Evolutionary conservation across 495 filamentous ascomycete species (phyloP), one percentile per base, ranked within the genome.

Genomic region (Chaetomium cochliodes): DNA sequence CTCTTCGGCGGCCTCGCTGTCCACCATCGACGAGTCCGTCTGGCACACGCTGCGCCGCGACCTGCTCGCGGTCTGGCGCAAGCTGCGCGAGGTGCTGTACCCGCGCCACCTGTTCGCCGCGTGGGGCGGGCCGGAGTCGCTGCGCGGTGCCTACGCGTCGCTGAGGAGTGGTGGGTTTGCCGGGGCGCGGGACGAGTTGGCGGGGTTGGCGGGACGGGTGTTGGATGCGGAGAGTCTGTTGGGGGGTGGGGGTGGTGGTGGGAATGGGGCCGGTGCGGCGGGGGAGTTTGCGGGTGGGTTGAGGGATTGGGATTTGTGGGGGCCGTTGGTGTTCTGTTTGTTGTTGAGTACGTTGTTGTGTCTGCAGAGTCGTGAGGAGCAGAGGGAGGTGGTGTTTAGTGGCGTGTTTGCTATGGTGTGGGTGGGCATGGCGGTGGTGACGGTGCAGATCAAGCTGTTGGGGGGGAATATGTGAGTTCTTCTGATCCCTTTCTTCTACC

Each of bases 241-340:
- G 88, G 49, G 64, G 86, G 91, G 76, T 90, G 86, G 65, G 88
- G 88, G 22, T 96, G 96, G 91, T 91, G 85, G 91, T 91, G 85
- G 65, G 87, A 90, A 54, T 91, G 92, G 2, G 76, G 97, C 70
- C 79, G 93, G 22, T 26, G 22, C 9, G 22, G 49, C 3, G 15
- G 25, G 49, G 7, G 47, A 91, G 23, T 41, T 63, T 87, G 91
- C 85, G 63, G 88, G 91, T 51, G 92, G 92, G 3, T 76, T 97
- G 70, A 81, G 96, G 47, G 93, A 98, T 72, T 98, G 94, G 94
- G 94, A 98, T 79, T 83, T 98, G 49, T 98, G 94, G 93, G 94
- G 94, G 7, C 94, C 94, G 50, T 77, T 99, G 53, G 79, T 99
- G 51, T 98, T 98, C 76, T 97, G 93, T 69, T 80, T 99, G 66